A percentile compares a stretch with the other conserved stretches of the same genome.
These are phyloP conservation scores for Mimosa pudica DNA, from an alignment of 306 rosid genomes.

Conservation along the genomic window DNA sequence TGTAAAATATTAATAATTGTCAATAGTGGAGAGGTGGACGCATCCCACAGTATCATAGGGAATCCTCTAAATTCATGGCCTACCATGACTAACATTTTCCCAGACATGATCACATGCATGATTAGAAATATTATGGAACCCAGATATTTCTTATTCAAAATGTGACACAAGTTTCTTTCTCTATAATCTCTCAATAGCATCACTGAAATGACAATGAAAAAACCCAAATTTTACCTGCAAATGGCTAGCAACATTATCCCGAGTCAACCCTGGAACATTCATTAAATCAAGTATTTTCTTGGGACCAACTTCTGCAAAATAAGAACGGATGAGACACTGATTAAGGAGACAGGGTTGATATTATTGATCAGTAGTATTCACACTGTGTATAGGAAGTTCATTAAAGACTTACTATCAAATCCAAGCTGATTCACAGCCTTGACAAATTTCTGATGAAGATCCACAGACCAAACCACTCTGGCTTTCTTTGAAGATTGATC, in stretches of 20 bases:
- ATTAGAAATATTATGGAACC: conserved; percentile 3
- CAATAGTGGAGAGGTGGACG: background rate
- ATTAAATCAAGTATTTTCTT: conserved; percentile 86
- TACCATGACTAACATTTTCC: background rate
- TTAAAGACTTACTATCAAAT: conserved; percentile 67
- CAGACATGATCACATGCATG: background rate
- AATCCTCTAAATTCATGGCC: background rate
- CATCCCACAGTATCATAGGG: background rate
- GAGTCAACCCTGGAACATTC: conserved; percentile 78
- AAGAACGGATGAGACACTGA: conserved; percentile 3
- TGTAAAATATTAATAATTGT: background rate
- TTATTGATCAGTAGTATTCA: conserved; percentile 10
- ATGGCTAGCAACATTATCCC: conserved; percentile 93
- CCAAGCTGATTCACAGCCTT: conserved; percentile 87
- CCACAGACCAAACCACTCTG: conserved; percentile 90
- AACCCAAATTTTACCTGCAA: conserved; percentile 62
- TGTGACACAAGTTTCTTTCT: conserved; percentile 1
- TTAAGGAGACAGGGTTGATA: background rate
- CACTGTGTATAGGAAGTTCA: conserved; percentile 11
- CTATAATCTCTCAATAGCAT: conserved; percentile 1
- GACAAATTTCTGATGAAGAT: conserved; percentile 89
- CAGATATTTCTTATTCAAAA: background rate
- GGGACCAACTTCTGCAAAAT: conserved; percentile 89
- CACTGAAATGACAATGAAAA: conserved; percentile 27
- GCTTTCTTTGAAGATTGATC: conserved; percentile 72